Evolutionary conservation across 371 early-diverging fungal genomes (phyloP).

Genomic region (Thermomucor indicae-seudaticae): DNA sequence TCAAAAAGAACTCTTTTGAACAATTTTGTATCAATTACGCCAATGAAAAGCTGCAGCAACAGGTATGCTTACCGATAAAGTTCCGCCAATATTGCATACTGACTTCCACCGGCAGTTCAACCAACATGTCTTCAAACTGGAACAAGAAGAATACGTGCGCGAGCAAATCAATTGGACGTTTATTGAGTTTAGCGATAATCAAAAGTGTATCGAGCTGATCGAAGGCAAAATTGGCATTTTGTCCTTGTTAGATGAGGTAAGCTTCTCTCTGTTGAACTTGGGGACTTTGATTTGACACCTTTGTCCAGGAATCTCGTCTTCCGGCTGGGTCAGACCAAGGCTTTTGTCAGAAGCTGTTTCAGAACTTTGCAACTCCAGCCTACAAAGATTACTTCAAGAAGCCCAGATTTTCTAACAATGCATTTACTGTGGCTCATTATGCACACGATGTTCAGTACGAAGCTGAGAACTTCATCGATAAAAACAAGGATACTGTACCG

Average conservation of each 20-base stretch:
- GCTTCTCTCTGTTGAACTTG: not conserved
- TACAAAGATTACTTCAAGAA: conserved; percentile 81
- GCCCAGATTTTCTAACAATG: conserved; percentile 81
- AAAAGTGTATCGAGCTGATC: conserved; percentile 96
- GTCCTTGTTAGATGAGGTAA: conserved; percentile 87
- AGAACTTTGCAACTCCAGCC: conserved; percentile 61
- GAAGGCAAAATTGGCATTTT: conserved; percentile 93
- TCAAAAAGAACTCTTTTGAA: conserved; percentile 95
- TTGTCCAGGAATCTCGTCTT: conserved; percentile 77
- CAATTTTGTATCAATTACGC: conserved; percentile 98
- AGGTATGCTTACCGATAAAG: conserved; percentile 11
- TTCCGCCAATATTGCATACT: too few relatives aligned
- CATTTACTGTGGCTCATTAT: conserved; percentile 88
- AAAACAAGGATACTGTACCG: conserved; percentile 98
- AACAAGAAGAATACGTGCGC: conserved; percentile 89
- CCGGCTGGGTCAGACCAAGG: conserved; percentile 79
- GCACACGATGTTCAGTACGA: conserved; percentile 91
- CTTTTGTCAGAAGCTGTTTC: conserved; percentile 78
- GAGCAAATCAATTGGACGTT: conserved; percentile 87
- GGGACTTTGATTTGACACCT: too few relatives aligned
- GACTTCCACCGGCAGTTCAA: conserved; percentile 40
- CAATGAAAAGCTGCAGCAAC: conserved; percentile 95
- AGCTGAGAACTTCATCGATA: conserved; percentile 94
- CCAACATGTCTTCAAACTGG: conserved; percentile 66
- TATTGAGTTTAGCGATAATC: conserved; percentile 96